A percentile compares a stretch with the other conserved stretches of the same genome.
These are phyloP conservation scores for Fusarium vanettenii DNA, from an alignment of 2,329 filamentous ascomycete genomes.

Conservation along the genomic window DNA sequence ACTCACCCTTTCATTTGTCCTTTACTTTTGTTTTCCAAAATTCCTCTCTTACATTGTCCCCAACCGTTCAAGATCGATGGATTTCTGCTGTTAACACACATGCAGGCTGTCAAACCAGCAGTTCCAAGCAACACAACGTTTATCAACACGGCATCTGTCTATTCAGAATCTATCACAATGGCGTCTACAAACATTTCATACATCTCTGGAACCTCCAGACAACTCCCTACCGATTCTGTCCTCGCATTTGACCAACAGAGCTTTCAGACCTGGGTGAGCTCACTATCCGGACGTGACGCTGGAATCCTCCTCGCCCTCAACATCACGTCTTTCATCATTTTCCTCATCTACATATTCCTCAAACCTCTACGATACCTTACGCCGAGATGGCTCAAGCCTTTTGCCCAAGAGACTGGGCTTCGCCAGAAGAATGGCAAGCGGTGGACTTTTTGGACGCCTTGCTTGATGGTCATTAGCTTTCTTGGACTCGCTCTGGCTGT, in stretches of 20 bases:
- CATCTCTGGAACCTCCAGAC: constrained; percentile 18
- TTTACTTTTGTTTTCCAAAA: background rate
- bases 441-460: constrained; percentile 55
- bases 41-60: background rate
- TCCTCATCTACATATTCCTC: constrained; percentile 45
- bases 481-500: constrained; percentile 51
- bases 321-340: constrained; percentile 43
- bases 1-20: background rate
- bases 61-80: background rate
- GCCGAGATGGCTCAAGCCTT: constrained; percentile 56
- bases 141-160: background rate
- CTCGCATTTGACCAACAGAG: background rate
- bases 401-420: constrained; percentile 54
- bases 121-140: background rate
- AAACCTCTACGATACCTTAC: constrained; percentile 43
- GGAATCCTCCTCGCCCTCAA: constrained; percentile 37
- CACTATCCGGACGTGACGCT: constrained; percentile 20
- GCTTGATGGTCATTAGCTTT: constrained; percentile 48
- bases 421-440: constrained; percentile 37
- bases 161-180: background rate
- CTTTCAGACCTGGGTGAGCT: constrained; percentile 1
- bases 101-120: background rate
- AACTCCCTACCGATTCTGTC: constrained; percentile 4
- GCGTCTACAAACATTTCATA: constrained; percentile 14
- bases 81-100: background rate